These are phyloP conservation scores for Kuraishia ogatae DNA, from an alignment of 805 yeast genomes.

Conservation along the genomic window DNA sequence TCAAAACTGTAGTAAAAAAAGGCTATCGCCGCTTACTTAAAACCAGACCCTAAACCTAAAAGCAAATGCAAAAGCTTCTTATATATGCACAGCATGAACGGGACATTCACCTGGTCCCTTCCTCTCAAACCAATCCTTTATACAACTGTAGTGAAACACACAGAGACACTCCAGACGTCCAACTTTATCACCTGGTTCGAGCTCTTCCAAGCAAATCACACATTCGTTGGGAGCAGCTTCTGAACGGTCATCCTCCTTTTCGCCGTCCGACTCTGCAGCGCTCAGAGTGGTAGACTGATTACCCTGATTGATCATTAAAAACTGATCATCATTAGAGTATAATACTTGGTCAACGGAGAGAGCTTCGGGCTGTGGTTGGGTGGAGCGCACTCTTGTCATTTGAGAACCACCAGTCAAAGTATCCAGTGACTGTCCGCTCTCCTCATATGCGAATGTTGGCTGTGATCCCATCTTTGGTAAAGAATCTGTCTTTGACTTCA, in stretches of 20 bases:
- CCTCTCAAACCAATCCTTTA: conserved; percentile 81
- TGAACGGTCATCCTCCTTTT: conserved; percentile 11
- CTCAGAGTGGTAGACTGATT: background rate
- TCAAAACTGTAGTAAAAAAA: background rate
- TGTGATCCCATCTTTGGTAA: background rate
- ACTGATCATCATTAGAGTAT: background rate
- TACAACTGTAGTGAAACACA: conserved; percentile 87
- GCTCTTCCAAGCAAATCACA: conserved; percentile 88
- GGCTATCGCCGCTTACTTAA: background rate
- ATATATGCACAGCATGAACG: conserved; percentile 44
- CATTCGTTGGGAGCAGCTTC: conserved; percentile 60
- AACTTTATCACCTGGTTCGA: conserved; percentile 77
- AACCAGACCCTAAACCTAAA: background rate
- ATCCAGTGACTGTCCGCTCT: background rate
- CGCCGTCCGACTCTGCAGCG: conserved; percentile 1
- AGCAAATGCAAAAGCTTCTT: background rate
- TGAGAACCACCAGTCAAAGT: background rate
- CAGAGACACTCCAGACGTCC: conserved; percentile 93
- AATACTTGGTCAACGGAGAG: background rate
- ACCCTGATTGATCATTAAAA: background rate
- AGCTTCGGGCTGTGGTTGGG: background rate
- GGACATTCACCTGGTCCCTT: conserved; percentile 87
- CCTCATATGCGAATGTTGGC: background rate
- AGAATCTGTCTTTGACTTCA: background rate
- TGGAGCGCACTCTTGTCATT: background rate